Conservation (phyloP, 768 basidiomycete genomes). For the Trametes gibbosa region DNA sequence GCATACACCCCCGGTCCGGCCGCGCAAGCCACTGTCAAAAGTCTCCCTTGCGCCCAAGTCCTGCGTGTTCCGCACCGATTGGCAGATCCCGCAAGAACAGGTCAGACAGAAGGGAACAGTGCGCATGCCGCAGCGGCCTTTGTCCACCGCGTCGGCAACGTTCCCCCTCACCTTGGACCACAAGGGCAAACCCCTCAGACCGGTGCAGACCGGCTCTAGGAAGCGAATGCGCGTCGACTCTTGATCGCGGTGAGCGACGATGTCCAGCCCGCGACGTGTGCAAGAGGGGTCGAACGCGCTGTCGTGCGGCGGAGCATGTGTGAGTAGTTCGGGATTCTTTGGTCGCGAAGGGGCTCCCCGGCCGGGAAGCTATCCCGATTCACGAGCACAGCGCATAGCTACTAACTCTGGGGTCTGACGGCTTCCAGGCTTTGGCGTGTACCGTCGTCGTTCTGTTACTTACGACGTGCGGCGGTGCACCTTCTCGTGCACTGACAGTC, state of each 20-base stretch:
- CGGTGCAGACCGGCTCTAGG: constrained; percentile 2
- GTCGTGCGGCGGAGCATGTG: too few species aligned
- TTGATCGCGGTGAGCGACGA: background rate
- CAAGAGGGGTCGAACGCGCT: too few species aligned
- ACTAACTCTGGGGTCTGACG: background rate
- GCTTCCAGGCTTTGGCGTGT: background rate
- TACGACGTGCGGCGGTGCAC: constrained; percentile 2
- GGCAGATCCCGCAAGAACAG: background rate
- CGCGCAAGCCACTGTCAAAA: background rate
- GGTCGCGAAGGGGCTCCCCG: too few species aligned
- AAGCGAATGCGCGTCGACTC: background rate
- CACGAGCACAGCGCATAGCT: background rate
- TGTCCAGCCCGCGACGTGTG: too few species aligned
- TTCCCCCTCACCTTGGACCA: background rate
- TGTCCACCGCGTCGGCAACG: background rate
- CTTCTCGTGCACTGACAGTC: background rate
- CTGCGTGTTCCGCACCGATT: background rate
- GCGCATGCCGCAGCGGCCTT: background rate
- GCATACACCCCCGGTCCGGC: background rate
- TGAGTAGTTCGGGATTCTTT: too few species aligned
- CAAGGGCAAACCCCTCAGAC: background rate
- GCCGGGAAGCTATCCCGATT: too few species aligned
- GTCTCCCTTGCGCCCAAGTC: background rate
- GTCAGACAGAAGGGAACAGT: background rate
- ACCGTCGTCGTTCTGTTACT: background rate